Base-by-base conservation (phyloP, 768 basidiomycete species). In the Mycena chlorophos region DNA sequence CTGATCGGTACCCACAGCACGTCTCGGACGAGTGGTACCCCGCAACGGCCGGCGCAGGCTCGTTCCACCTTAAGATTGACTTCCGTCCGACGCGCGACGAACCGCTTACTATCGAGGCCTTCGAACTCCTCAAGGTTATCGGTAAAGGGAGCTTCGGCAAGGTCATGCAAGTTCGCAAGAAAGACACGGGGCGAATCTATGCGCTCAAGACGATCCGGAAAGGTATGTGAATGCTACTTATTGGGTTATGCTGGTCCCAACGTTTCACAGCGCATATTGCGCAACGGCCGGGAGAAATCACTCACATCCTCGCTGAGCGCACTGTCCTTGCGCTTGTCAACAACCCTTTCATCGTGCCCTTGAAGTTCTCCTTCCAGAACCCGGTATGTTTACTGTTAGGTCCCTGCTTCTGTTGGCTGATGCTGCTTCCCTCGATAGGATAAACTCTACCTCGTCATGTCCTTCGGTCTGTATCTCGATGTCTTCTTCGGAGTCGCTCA, bases 81-180 rank as follows among this genome's bases (percentile, higher is more conserved):
- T 99, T 92, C 80, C 92, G 91, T 65, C 93, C 95, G 0, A 85
- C 81, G 25, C 85, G 90, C 55, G 85, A 87, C 63, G 87, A 91
- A 67, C 76, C 89, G 3, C 78, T 98, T 45, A 92, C 93, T n/a
- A 98, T 98, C 66, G 95, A 98, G 65, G 88, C 87, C 3, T 98
- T 99, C 67, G 96, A 99, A 57, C 76, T 99, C 47, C 87, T 99
- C 66, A 97, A 95, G 70, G 96, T 99, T 42, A 96, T 99, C 56
- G 95, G 96, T 19, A 98, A 98, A 73, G 96, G 97, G 12, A 89
- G 87, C 57, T 99, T 99, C 65, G 96, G 97, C 16, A 99, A 99
- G 73, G 95, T 96, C 31, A 98, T 98, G 97, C 96, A 99, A 81
- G 96, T 99, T 38, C 88, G 94, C 51, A 99, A 99, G 77, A 95